phyloP scores from a whole-genome alignment of 495 filamentous ascomycete genomes.

The Evernia prunastri region DNA sequence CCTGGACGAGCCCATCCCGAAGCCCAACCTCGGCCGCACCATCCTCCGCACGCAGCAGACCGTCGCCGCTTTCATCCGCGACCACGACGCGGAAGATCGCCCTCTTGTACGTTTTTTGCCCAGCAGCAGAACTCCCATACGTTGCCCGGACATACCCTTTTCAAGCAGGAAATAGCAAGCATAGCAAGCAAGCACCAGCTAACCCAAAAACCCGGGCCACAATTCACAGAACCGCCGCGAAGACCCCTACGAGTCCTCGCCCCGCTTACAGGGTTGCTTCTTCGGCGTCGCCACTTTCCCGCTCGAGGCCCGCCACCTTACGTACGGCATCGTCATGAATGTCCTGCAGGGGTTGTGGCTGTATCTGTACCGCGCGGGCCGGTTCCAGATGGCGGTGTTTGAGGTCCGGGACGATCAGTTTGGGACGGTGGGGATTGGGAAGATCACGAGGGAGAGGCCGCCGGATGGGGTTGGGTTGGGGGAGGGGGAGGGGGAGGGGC shows the following conservation, averaged over 20 bases:
- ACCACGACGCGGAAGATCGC: not conserved
- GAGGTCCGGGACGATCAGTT: conserved; percentile 7
- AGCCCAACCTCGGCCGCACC: not conserved
- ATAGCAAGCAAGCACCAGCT: too few species aligned
- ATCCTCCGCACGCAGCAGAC: not conserved
- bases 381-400: not conserved
- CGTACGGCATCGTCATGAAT: conserved; percentile 2
- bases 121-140: too few species aligned
- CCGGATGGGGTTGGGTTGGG: not conserved
- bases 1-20: not conserved
- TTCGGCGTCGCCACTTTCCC: conserved; percentile 1
- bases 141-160: too few species aligned
- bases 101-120: not conserved
- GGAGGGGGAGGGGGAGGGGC: not conserved
- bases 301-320: not conserved
- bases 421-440: not conserved
- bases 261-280: not conserved
- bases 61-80: not conserved
- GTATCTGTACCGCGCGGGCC: not conserved
- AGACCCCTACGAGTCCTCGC: not conserved
- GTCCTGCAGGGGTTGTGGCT: conserved; percentile 8
- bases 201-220: not conserved
- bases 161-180: too few species aligned
- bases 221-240: not conserved
- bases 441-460: not conserved